These are phyloP conservation scores for Saprolegnia parasitica DNA, from an alignment of 352 stramenopile species.

Conservation along the genomic window DNA sequence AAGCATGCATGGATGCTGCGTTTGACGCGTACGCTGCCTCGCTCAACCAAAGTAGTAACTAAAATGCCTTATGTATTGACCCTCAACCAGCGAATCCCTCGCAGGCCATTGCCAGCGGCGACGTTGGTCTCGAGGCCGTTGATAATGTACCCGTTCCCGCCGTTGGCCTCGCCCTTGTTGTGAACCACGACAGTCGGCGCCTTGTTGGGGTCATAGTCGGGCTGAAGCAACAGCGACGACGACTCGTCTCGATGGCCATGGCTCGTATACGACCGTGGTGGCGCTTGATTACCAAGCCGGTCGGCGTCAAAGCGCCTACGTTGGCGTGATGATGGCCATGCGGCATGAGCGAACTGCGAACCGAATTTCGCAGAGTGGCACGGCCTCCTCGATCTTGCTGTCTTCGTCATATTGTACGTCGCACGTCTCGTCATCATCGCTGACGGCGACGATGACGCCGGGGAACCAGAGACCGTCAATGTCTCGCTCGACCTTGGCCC, in stretches of 20 bases:
- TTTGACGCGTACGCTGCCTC: slow-evolving; percentile 49
- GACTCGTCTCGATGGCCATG: slow-evolving; percentile 19
- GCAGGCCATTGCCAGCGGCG: slow-evolving; percentile 65
- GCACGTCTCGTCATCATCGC: slow-evolving; percentile 45
- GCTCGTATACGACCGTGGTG: slow-evolving; percentile 21
- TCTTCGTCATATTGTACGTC: slow-evolving; percentile 80
- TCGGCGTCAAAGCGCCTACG: slow-evolving; percentile 32
- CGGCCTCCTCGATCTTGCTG: slow-evolving; percentile 60
- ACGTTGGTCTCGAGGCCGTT: slow-evolving; percentile 82
- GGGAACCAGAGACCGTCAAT: slow-evolving; percentile 76
- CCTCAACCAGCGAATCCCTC: slow-evolving; percentile 72
- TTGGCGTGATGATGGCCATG: slow-evolving; percentile 1
- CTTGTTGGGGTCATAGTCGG: slow-evolving; percentile 69
- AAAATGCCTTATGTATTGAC: slow-evolving; percentile 60
- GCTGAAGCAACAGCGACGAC: slow-evolving; percentile 20
- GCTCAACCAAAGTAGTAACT: slow-evolving; percentile 35
- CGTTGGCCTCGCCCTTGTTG: slow-evolving; percentile 62
- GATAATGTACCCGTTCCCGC: slow-evolving; percentile 72
- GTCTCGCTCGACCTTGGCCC: slow-evolving; percentile 55
- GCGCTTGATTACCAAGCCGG: slow-evolving; percentile 23
- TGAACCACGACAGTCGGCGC: slow-evolving; percentile 66
- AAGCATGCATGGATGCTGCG: slow-evolving; percentile 55
- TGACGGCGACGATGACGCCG: slow-evolving; percentile 46
- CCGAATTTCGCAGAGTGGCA: slow-evolving; percentile 48
- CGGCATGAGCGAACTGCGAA: not conserved